These are phyloP conservation scores for Ambrosiella cleistominuta DNA, from an alignment of 2,329 filamentous ascomycete species.

Conservation along the genomic window DNA sequence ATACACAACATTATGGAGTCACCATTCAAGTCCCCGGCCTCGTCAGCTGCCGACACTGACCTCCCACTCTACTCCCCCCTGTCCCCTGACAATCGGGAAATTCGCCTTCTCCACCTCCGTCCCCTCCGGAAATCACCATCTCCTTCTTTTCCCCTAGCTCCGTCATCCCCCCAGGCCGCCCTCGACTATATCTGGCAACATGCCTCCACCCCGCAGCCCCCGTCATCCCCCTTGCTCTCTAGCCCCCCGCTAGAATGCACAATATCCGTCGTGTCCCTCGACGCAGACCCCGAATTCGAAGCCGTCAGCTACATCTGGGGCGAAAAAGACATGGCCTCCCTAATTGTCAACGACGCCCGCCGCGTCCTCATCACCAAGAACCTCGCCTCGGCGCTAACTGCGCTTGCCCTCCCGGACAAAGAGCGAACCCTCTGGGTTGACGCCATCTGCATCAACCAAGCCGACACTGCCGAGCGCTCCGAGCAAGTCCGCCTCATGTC, in stretches of 20 bases:
- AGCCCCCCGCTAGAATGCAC: background rate
- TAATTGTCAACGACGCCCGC: background rate
- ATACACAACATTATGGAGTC: too few relatives aligned
- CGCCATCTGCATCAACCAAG: conserved; percentile 15
- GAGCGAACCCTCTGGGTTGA: conserved; percentile 15
- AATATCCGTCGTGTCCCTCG: background rate
- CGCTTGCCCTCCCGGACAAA: conserved; percentile 7
- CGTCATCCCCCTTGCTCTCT: background rate
- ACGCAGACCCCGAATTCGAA: conserved; percentile 11
- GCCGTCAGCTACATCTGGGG: conserved; percentile 16
- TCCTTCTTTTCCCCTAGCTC: background rate
- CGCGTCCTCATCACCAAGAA: conserved; percentile 12
- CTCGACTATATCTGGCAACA: background rate
- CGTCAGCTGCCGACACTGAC: too few relatives aligned
- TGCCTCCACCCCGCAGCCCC: background rate
- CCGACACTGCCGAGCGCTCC: conserved; percentile 13
- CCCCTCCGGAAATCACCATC: background rate
- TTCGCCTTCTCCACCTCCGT: background rate
- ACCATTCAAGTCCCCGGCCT: too few relatives aligned
- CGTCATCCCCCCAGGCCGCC: background rate
- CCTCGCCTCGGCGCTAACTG: conserved; percentile 12
- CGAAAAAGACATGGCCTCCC: conserved; percentile 5
- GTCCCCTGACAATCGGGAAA: background rate
- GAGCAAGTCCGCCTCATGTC: conserved; percentile 15
- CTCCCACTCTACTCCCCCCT: background rate